A percentile compares a stretch with the other conserved stretches of the same genome.
Conservation (phyloP, 2,329 filamentous ascomycete species). For the Chrysoporthe cubensis region DNA sequence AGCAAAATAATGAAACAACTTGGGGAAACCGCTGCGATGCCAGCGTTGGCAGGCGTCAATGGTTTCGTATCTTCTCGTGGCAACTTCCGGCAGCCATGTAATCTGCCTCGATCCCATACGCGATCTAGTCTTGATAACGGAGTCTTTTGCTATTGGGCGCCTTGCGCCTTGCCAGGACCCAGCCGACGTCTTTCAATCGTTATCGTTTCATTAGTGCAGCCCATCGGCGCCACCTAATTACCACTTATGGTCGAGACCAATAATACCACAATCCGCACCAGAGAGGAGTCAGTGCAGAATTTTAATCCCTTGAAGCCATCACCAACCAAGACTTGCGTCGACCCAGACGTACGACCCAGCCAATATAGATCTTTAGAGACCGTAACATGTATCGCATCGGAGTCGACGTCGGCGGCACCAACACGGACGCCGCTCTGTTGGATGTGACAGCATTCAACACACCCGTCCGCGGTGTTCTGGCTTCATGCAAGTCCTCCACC, state of each 20-base stretch:
- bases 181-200: not conserved
- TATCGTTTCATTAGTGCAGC: not conserved
- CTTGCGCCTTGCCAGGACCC: slow-evolving; percentile 5
- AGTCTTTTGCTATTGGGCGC: slow-evolving; percentile 35
- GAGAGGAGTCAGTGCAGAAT: not conserved
- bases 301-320: not conserved
- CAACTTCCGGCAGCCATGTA: not conserved
- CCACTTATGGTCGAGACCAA: not conserved
- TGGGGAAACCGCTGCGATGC: not conserved
- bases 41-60: not conserved
- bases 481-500: slow-evolving; percentile 54
- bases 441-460: slow-evolving; percentile 44
- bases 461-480: slow-evolving; percentile 48
- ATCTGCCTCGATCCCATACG: not conserved
- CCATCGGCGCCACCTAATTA: not conserved
- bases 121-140: slow-evolving; percentile 1
- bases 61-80: not conserved
- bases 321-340: not conserved
- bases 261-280: not conserved
- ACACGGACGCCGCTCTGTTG: slow-evolving; percentile 57
- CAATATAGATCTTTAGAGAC: not conserved
- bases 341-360: not conserved
- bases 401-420: slow-evolving; percentile 55
- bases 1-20: not conserved
- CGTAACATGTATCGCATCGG: slow-evolving; percentile 44